phyloP scores from a whole-genome alignment of 495 filamentous ascomycete species.

The Penicillium samsonianum region DNA sequence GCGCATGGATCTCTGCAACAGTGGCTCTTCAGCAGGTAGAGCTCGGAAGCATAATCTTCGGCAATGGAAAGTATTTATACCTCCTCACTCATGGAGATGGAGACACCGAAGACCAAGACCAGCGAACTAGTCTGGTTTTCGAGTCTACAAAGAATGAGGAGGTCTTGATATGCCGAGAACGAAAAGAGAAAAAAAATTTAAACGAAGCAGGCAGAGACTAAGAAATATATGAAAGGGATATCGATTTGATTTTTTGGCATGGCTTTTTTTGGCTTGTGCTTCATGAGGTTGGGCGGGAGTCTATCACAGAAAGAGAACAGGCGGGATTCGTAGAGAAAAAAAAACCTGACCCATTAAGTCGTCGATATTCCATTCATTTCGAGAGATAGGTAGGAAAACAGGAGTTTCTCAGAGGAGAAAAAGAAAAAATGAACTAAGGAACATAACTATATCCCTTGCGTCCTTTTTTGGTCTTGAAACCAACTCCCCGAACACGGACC shows the following conservation, averaged over 20 bases:
- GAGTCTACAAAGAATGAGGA: conserved; percentile 37
- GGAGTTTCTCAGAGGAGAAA: conserved; percentile 26
- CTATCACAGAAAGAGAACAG: conserved; percentile 23
- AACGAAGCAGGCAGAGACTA: conserved; percentile 5
- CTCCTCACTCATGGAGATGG: conserved; percentile 44
- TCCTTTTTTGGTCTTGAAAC: conserved; percentile 27
- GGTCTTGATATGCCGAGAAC: conserved; percentile 44
- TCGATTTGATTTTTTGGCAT: conserved; percentile 13
- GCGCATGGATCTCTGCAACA: conserved; percentile 65
- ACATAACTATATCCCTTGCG: conserved; percentile 24
- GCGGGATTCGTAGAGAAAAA: conserved; percentile 24
- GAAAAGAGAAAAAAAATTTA: conserved; percentile 8
- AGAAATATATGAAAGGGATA: conserved; percentile 14
- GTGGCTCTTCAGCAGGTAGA: conserved; percentile 88
- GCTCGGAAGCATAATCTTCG: conserved; percentile 40
- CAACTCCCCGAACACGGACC: conserved; percentile 37
- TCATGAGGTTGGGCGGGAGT: conserved; percentile 13
- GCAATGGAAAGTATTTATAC: conserved; percentile 37
- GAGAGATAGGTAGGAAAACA: conserved; percentile 38
- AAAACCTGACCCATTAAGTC: conserved; percentile 32
- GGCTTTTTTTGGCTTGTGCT: conserved; percentile 16
- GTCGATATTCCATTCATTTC: conserved; percentile 39
- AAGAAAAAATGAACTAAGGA: conserved; percentile 27
- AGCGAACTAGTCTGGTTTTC: conserved; percentile 21
- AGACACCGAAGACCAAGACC: conserved; percentile 30